phyloP scores from a whole-genome alignment of 805 yeast genomes.

The Middelhovenomyces tepae region DNA sequence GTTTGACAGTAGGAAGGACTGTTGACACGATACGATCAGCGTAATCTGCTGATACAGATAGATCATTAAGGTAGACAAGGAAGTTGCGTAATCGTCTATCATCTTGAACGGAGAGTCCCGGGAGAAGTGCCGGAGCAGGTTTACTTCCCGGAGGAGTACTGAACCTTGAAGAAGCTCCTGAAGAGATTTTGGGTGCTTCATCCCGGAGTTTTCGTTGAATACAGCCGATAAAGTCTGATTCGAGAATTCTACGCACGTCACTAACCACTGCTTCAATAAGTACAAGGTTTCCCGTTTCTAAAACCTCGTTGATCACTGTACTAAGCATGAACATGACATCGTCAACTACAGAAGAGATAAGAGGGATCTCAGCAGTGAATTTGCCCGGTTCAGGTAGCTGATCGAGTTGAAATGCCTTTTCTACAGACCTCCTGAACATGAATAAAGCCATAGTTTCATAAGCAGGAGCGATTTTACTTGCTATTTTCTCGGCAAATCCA shows the following conservation, averaged over 20 bases:
- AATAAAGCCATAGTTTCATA: slow-evolving; percentile 58
- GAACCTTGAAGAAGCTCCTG: slow-evolving; percentile 5
- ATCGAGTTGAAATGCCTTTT: slow-evolving; percentile 72
- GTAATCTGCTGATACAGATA: slow-evolving; percentile 54
- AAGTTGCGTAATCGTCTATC: slow-evolving; percentile 47
- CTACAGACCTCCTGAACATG: slow-evolving; percentile 68
- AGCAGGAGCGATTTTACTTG: slow-evolving; percentile 43
- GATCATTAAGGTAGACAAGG: slow-evolving; percentile 62
- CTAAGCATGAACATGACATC: slow-evolving; percentile 71
- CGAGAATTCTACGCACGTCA: slow-evolving; percentile 50
- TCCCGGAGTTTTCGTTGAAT: slow-evolving; percentile 39
- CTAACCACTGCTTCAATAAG: slow-evolving; percentile 47
- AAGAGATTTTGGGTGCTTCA: slow-evolving; percentile 29
- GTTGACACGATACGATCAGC: slow-evolving; percentile 44
- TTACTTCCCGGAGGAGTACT: slow-evolving; percentile 10
- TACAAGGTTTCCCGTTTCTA: slow-evolving; percentile 61
- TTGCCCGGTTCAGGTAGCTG: slow-evolving; percentile 51
- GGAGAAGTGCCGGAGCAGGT: slow-evolving; percentile 10
- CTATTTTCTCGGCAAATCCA: slow-evolving; percentile 47
- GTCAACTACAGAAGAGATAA: slow-evolving; percentile 73
- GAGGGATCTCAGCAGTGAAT: slow-evolving; percentile 45
- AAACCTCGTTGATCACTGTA: slow-evolving; percentile 51
- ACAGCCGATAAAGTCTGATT: slow-evolving; percentile 54
- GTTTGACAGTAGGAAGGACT: slow-evolving; percentile 25
- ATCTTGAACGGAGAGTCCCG: slow-evolving; percentile 23